A percentile compares a stretch with the other conserved stretches of the same genome.
Evolutionary conservation across 176 grass and related monocot genomes (phyloP).

Genomic region (Melocanna baccifera): DNA sequence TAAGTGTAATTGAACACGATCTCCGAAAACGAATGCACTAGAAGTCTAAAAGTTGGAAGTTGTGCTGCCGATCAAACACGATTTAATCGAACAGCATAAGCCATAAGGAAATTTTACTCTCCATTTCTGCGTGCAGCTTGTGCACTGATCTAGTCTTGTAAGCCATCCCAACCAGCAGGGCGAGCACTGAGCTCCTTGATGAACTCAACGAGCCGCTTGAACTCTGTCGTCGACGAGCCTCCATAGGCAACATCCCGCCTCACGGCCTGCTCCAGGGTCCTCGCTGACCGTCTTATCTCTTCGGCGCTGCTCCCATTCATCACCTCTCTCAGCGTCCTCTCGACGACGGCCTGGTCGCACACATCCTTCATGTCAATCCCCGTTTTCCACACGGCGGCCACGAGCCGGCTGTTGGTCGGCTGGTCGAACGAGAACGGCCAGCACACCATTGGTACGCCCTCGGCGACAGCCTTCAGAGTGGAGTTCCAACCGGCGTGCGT

Average conservation of each 20-base stretch:
- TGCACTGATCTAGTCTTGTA: no score
- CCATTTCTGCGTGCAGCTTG: no score
- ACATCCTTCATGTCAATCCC: not conserved
- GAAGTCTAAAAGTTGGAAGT: no score
- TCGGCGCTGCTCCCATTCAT: not conserved
- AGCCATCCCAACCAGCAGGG: no score
- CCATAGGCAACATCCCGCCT: not conserved
- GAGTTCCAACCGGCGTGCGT: conserved; percentile 78
- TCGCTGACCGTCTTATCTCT: not conserved
- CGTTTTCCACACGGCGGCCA: not conserved
- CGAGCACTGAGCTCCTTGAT: not conserved
- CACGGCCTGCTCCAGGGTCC: not conserved
- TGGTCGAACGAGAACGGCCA: not conserved
- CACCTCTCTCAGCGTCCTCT: not conserved
- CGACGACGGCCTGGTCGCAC: not conserved
- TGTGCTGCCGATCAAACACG: no score
- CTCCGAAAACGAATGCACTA: no score
- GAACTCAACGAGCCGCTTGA: not conserved
- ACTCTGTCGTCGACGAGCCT: not conserved
- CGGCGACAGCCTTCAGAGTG: conserved; percentile 33
- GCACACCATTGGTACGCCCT: conserved; percentile 32
- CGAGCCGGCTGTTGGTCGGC: not conserved
- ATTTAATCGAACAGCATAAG: no score
- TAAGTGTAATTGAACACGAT: no score
- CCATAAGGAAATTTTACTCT: no score